Percentiles rank a stretch among this genome's conserved stretches.
Conservation (phyloP, 2,329 filamentous ascomycete species). For the Fusarium longipes region DNA sequence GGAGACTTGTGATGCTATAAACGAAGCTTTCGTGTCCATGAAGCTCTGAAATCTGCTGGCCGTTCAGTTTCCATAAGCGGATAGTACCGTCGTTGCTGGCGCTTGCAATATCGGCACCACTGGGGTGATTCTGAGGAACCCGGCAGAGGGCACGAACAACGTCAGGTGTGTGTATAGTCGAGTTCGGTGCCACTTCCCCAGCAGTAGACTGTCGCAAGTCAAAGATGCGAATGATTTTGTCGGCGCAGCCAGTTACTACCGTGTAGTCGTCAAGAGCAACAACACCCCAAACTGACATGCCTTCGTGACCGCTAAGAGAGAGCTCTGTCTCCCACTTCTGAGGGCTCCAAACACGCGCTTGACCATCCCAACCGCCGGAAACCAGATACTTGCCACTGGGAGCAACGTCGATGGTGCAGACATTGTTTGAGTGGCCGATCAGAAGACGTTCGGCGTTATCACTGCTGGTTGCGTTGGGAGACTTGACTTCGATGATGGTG, state of each 20-base stretch:
- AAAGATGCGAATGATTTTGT: slow-evolving; percentile 89
- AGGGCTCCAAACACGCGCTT: slow-evolving; percentile 88
- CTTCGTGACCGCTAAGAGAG: slow-evolving; percentile 79
- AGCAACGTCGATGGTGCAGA: slow-evolving; percentile 86
- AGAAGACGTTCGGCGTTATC: slow-evolving; percentile 88
- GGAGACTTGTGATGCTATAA: slow-evolving; percentile 82
- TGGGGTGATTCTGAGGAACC: slow-evolving; percentile 79
- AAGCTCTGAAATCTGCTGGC: slow-evolving; percentile 79
- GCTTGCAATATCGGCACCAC: slow-evolving; percentile 91
- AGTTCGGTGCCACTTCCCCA: slow-evolving; percentile 62
- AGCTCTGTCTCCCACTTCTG: slow-evolving; percentile 83
- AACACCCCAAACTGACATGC: slow-evolving; percentile 87
- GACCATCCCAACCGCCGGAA: slow-evolving; percentile 93
- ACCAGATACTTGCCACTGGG: slow-evolving; percentile 79
- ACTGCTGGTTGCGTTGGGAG: slow-evolving; percentile 71
- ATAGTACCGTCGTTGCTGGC: slow-evolving; percentile 93
- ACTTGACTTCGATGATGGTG: slow-evolving; percentile 89
- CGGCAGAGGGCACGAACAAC: slow-evolving; percentile 90
- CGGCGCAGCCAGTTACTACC: slow-evolving; percentile 91
- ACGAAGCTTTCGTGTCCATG: slow-evolving; percentile 95
- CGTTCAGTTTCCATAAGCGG: slow-evolving; percentile 85
- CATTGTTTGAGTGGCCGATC: slow-evolving; percentile 86
- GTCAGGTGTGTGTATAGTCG: slow-evolving; percentile 75
- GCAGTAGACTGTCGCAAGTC: slow-evolving; percentile 72
- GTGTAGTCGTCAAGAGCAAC: slow-evolving; percentile 82